phyloP scores from a whole-genome alignment of 208 protist genomes.

The Herpetomonas tarakana region DNA sequence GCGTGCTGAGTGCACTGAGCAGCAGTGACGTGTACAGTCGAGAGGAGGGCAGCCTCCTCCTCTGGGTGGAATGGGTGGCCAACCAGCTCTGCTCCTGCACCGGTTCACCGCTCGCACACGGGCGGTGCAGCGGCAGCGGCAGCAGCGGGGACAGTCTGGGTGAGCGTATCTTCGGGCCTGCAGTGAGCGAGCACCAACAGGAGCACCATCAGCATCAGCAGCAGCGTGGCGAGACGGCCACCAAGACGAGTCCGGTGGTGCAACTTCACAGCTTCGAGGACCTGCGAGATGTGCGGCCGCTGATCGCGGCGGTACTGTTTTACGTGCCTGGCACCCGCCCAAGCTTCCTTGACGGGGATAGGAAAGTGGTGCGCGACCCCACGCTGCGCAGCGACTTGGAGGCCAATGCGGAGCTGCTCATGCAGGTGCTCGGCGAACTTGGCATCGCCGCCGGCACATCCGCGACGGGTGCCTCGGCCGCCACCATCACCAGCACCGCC shows the following conservation, averaged over 20 bases:
- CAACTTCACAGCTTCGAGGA: conserved; percentile 61
- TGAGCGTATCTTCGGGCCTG: background rate
- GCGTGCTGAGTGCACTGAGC: conserved; percentile 21
- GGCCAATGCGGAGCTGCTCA: conserved; percentile 49
- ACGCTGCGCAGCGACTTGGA: conserved; percentile 36
- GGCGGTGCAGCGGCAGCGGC: background rate
- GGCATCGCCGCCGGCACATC: conserved; percentile 26
- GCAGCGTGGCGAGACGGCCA: conserved; percentile 22
- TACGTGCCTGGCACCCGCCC: conserved; percentile 59
- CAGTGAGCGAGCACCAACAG: background rate
- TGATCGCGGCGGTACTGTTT: conserved; percentile 56
- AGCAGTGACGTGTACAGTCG: conserved; percentile 87
- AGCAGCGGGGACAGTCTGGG: background rate
- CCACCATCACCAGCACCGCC: too few relatives aligned
- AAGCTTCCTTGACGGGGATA: conserved; percentile 23
- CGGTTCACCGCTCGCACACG: background rate
- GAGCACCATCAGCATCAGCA: conserved; percentile 1
- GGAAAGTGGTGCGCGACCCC: conserved; percentile 23
- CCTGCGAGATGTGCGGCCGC: conserved; percentile 61
- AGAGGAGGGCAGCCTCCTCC: conserved; percentile 80
- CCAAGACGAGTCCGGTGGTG: conserved; percentile 8
- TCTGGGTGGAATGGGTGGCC: conserved; percentile 44
- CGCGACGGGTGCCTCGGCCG: background rate
- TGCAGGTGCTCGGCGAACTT: conserved; percentile 38
- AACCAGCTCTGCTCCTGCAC: background rate